Percentiles rank a stretch among this genome's conserved stretches.
Conservation (phyloP, 805 yeast species). For the Wickerhamomyces ciferrii region DNA sequence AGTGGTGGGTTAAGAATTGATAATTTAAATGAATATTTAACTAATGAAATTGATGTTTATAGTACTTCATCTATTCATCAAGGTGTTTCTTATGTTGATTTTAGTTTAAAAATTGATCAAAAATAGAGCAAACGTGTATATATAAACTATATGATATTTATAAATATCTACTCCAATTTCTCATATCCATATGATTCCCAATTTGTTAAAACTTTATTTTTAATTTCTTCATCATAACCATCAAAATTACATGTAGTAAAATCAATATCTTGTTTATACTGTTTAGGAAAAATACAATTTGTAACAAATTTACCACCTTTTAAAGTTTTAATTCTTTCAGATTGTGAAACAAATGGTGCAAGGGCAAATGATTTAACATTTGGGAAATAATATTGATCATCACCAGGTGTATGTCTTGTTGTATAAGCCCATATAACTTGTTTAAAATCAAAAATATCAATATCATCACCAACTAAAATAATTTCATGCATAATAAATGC, state of each 20-base stretch:
- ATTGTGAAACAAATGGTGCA: constrained; percentile 20
- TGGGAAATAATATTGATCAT: constrained; percentile 15
- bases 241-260: constrained; percentile 18
- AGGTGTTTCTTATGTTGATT: constrained; percentile 81
- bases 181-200: constrained; percentile 7
- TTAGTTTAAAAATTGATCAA: constrained; percentile 67
- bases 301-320: constrained; percentile 23
- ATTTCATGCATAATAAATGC: constrained; percentile 20
- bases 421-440: constrained; percentile 23
- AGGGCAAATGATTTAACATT: constrained; percentile 18
- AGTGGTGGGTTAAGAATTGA: constrained; percentile 81
- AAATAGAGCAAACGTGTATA: neutral
- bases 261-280: constrained; percentile 13
- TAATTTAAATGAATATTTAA: constrained; percentile 60
- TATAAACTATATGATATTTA: neutral
- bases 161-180: neutral
- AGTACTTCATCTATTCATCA: constrained; percentile 91
- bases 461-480: constrained; percentile 22
- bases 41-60: constrained; percentile 82
- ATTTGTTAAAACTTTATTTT: constrained; percentile 3
- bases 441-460: constrained; percentile 22
- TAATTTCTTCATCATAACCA: constrained; percentile 3
- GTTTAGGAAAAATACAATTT: constrained; percentile 18
- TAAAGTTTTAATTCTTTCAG: constrained; percentile 5
- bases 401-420: constrained; percentile 23